These are phyloP conservation scores for Penicillium coprophilum DNA, from an alignment of 495 filamentous ascomycete species.

Conservation along the genomic window DNA sequence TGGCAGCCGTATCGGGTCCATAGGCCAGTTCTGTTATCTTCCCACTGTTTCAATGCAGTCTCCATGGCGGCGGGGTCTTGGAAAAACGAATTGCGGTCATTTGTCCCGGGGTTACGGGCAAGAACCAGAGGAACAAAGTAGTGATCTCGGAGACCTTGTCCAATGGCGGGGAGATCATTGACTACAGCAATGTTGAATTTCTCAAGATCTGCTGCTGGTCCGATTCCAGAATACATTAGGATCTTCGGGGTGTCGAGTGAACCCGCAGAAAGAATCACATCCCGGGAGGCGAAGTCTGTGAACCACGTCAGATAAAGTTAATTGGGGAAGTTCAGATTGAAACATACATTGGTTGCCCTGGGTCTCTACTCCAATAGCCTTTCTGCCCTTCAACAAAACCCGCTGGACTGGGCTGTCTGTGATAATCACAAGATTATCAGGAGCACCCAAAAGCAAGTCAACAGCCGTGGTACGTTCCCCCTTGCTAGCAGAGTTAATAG, in stretches of 20 bases:
- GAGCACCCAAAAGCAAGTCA: slow-evolving; percentile 46
- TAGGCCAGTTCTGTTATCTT: slow-evolving; percentile 44
- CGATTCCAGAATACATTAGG: slow-evolving; percentile 65
- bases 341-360: slow-evolving; percentile 38
- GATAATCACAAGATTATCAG: slow-evolving; percentile 52
- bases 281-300: slow-evolving; percentile 45
- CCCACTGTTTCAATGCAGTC: slow-evolving; percentile 48
- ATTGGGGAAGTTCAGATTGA: not conserved
- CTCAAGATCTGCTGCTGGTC: slow-evolving; percentile 52
- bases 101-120: slow-evolving; percentile 30
- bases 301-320: not conserved
- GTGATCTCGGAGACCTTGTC: slow-evolving; percentile 61
- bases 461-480: slow-evolving; percentile 53
- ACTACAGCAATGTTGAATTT: slow-evolving; percentile 53
- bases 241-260: slow-evolving; percentile 59
- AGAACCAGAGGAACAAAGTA: slow-evolving; percentile 27
- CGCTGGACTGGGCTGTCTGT: slow-evolving; percentile 50
- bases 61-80: slow-evolving; percentile 35
- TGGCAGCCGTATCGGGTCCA: slow-evolving; percentile 43
- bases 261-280: slow-evolving; percentile 59
- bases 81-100: slow-evolving; percentile 35
- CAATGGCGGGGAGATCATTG: slow-evolving; percentile 49
- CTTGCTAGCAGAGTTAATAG: slow-evolving; percentile 46
- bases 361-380: slow-evolving; percentile 50
- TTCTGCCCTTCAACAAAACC: slow-evolving; percentile 52